These are phyloP conservation scores for Yamadazyma triangularis DNA, from an alignment of 1,139 yeast species.

Conservation along the genomic window DNA sequence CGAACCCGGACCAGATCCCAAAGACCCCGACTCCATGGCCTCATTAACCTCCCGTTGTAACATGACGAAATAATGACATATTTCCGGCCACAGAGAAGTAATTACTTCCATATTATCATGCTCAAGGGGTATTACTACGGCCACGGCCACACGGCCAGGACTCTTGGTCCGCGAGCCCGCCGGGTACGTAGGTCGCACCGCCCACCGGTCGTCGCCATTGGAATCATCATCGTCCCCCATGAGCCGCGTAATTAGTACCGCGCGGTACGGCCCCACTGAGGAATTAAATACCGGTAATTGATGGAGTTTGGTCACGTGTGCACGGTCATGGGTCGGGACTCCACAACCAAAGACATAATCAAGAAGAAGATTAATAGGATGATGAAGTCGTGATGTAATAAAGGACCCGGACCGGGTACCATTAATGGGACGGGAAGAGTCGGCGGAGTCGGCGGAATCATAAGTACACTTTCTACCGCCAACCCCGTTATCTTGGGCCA, in stretches of 20 bases:
- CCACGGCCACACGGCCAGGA: conserved; percentile 47
- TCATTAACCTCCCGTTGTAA: too few species aligned
- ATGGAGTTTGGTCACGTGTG: conserved; percentile 44
- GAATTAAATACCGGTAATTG: conserved; percentile 38
- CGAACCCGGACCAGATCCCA: too few species aligned
- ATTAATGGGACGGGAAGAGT: background rate
- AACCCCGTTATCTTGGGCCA: conserved; percentile 55
- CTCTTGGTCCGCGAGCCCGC: too few species aligned
- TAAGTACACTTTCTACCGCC: too few species aligned
- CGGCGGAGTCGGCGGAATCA: conserved; percentile 1
- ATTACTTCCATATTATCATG: conserved; percentile 34
- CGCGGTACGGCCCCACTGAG: conserved; percentile 25
- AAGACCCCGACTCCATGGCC: too few species aligned
- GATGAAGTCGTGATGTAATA: conserved; percentile 26
- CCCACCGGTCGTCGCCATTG: too few species aligned
- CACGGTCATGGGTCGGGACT: conserved; percentile 45
- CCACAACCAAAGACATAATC: conserved; percentile 59
- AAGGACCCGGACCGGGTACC: conserved; percentile 9
- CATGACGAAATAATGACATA: conserved; percentile 34
- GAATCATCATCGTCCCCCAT: too few species aligned
- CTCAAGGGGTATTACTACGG: conserved; percentile 44
- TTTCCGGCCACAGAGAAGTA: conserved; percentile 47
- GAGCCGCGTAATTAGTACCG: conserved; percentile 45
- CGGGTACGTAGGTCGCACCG: too few species aligned
- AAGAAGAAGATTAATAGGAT: conserved; percentile 40